Evolutionary conservation across 1,139 yeast genomes (phyloP), one percentile per base, ranked within the genome.

Genomic region (Magnusiomyces ingens): DNA sequence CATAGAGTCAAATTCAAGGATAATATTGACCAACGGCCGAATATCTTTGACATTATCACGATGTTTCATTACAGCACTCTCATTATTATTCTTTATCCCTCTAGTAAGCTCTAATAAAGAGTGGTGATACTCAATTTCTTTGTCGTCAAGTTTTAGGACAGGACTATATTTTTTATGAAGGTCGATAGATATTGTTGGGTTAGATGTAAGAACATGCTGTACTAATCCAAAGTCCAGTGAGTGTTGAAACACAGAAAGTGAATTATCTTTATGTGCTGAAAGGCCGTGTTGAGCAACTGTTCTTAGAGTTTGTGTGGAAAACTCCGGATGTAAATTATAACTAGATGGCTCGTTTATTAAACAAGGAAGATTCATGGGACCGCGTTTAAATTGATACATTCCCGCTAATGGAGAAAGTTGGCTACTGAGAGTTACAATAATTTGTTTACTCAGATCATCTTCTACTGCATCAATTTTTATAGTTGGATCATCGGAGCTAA

Each of bases 131-230:
- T 43, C 45, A 5, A 43, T 21, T 43, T 19, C 12, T 22, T 43
- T 5, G 12, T 19, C 21, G n/a, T 43, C 13, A 10, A 29, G 5
- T 3, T 12, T 21, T 11, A 43, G 6, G 4, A 12, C 21, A 5
- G 45, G 45, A 15, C 13, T 43, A 43, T 43, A 43, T 18, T 22
- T 19, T 11, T 21, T 10, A 29, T 29, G 21, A 12, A 43, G 22
- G 22, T 43, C 32, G 13, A 43, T 10, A 6, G 45, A n/a, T 12
- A 19, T 29, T 10, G 17, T 15, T n/a, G 48, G 41, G 12, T 45
- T 40, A 29, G 29, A 17, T 4, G 48, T 17, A 35, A 45, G 48
- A 15, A 45, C 22, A 32, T 45, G 48, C 41, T 45, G 48, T 45
- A 36, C 41, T 32, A 45, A n/a, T 8, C 41, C 48, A 35, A 35